Conservation (phyloP, 1,284 basidiomycete genomes). For the Lentinus polychrous region DNA sequence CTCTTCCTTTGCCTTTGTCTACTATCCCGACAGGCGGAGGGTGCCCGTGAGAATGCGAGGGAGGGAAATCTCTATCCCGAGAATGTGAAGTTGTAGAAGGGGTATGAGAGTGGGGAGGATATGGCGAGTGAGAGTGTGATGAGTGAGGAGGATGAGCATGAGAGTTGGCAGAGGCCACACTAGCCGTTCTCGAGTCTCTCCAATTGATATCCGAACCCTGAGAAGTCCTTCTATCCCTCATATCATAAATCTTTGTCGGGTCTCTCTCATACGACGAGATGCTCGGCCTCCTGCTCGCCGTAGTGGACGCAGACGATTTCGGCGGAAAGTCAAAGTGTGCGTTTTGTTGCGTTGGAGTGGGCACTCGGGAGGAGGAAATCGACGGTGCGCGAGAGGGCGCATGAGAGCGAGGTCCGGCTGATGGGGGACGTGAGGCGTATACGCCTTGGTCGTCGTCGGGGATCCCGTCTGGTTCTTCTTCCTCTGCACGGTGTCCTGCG, state of each 20-base stretch:
- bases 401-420: constrained; percentile 16
- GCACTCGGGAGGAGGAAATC: constrained; percentile 10
- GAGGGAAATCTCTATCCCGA: too few species aligned
- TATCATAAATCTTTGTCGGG: not conserved
- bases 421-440: constrained; percentile 16
- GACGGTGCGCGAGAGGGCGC: constrained; percentile 26
- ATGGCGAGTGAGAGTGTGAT: not conserved
- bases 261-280: constrained; percentile 13
- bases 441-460: constrained; percentile 24
- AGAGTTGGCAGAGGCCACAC: too few species aligned
- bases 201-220: not conserved
- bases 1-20: constrained; percentile 24
- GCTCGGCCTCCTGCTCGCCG: constrained; percentile 9
- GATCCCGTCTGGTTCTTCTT: constrained; percentile 36
- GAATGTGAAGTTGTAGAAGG: not conserved
- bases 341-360: constrained; percentile 13
- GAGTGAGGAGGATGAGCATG: not conserved
- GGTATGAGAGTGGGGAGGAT: not conserved
- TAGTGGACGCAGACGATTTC: constrained; percentile 10
- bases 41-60: constrained; percentile 4
- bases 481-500: constrained; percentile 63
- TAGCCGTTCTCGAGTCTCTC: not conserved
- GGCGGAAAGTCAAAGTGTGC: constrained; percentile 14
- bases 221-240: not conserved
- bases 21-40: constrained; percentile 7